A percentile compares a stretch with the other conserved stretches of the same genome.
Evolutionary conservation across 768 basidiomycete species (phyloP).

Genomic region (Tephrocybe rancida): DNA sequence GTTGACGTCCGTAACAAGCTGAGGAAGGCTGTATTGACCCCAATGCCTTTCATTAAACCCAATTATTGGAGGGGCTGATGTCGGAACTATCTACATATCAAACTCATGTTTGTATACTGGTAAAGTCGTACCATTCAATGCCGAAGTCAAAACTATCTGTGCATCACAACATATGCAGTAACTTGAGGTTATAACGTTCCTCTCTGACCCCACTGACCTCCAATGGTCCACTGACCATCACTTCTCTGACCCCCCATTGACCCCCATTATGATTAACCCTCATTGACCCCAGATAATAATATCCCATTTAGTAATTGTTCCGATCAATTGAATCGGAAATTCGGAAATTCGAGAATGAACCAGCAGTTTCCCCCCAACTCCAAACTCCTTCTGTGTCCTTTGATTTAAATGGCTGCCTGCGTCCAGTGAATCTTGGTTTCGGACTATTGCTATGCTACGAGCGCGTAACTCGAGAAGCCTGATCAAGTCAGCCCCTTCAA

Average conservation of each 20-base stretch:
- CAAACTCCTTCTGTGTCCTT: background rate
- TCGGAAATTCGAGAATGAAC: slow-evolving; percentile 6
- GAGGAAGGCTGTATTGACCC: slow-evolving; percentile 70
- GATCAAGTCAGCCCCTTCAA: background rate
- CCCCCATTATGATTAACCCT: no score
- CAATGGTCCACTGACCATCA: no score
- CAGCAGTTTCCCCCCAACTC: background rate
- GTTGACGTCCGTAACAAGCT: slow-evolving; percentile 86
- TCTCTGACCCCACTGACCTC: no score
- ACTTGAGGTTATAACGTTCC: no score
- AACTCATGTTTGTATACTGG: no score
- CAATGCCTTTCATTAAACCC: slow-evolving; percentile 88
- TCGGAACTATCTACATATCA: background rate
- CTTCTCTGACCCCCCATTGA: no score
- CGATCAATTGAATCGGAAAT: background rate
- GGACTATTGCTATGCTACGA: slow-evolving; percentile 4
- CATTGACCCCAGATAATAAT: no score
- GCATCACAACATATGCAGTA: no score
- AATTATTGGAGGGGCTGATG: slow-evolving; percentile 73
- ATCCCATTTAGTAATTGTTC: background rate
- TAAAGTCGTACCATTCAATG: no score
- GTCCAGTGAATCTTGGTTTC: background rate
- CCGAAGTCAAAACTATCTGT: no score
- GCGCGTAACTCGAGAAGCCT: background rate
- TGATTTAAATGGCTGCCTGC: slow-evolving; percentile 1